Base-by-base conservation (phyloP, 352 stramenopile genomes). In the Phytophthora litchii region DNA sequence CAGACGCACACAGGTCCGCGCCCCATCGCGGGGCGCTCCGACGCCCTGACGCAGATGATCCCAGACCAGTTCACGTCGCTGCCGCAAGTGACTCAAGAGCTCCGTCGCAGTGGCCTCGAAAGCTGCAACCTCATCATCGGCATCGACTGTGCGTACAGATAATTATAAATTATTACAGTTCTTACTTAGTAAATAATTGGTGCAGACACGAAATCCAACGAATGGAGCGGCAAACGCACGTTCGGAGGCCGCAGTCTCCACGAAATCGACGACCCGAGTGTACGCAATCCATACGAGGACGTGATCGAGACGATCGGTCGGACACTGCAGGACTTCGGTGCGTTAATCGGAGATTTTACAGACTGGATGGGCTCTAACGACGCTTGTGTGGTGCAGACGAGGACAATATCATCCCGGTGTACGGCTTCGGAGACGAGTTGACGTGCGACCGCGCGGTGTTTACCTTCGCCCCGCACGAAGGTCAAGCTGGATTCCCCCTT, bases 171-270 rank as follows among this genome's bases (percentile, higher is more conserved):
- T 45, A 25, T 20, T 45, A 25, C 17, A 43, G 16, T 25, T 51
- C 12, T 40, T 42, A 46, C 38, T 52, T 49, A 60, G 16, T 3
- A 6, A 19, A 27, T 20, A 20, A 20, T 53, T 29, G 4, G 47
- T 36, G 32, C 59, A 95, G 86, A 88, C 70, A 96, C 88, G 44
- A 96, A 94, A 65, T 94, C 83, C 46, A 96, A 95, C 58, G 84
- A 96, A 34, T 96, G 86, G 86, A 96, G 81, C 38, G 88, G 88
- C 44, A 95, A 92, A 50, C 78, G 71, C 44, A 92, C 86, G 48
- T 96, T 96, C 47, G 54, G 60, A 14, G 84, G 84, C 4, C 71
- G 73, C 27, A 82, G 76, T 43, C 74, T 96, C 16, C 88, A 95
- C 54, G 74, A 74, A 40, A 86, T 83, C 20, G 79, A 84, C 47